Base-by-base conservation (phyloP, 2,329 filamentous ascomycete species). In the Sporothrix phasma region DNA sequence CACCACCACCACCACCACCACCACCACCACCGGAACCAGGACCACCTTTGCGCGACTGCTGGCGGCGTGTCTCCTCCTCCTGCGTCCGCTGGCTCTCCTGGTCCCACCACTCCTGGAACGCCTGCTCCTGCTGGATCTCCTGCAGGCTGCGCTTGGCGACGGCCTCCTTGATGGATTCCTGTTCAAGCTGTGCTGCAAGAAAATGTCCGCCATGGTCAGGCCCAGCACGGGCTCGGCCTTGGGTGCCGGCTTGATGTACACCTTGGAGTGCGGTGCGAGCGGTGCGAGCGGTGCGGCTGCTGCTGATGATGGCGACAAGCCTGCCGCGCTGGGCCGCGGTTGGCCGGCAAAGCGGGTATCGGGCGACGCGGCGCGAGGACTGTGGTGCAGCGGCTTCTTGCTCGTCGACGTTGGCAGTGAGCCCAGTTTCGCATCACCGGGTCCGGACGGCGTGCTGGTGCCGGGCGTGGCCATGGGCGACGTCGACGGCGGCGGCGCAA, bases 81-180 rank as follows among this genome's bases (percentile, higher is more conserved):
- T 88, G 87, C 43, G 88, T 84, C 31, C 89, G 81, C 66, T 82
- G 81, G 70, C 87, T 91, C 74, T 96, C 92, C 67, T 89, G 86
- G 69, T 95, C 90, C 92, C 92, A 96, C 92, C 92, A 96, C 73
- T 95, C 87, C 73, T 97, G 90, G 73, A 99, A 99, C 61, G 91
- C 91, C 72, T 99, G 94, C 75, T 99, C 94, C 68, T 94, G 86
- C 73, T 99, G 94, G 65, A 99, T 99, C 67, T 97, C 94, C 71
- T 95, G 87, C 34, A 99, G 77, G 67, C 90, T 94, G 64, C 93
- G 84, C 76, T 96, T 97, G 2, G 92, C 90, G 11, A 87, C 87
- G 0, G 92, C 90, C 72, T 96, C 92, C 62, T 85, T 88, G 66
- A 95, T 86, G 19, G 85, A 83, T 64, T 91, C 85, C 72, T 95